A percentile compares a stretch with the other conserved stretches of the same genome.
Conservation (phyloP, 805 yeast genomes). For the Saccharomycopsis synnaedendra region DNA sequence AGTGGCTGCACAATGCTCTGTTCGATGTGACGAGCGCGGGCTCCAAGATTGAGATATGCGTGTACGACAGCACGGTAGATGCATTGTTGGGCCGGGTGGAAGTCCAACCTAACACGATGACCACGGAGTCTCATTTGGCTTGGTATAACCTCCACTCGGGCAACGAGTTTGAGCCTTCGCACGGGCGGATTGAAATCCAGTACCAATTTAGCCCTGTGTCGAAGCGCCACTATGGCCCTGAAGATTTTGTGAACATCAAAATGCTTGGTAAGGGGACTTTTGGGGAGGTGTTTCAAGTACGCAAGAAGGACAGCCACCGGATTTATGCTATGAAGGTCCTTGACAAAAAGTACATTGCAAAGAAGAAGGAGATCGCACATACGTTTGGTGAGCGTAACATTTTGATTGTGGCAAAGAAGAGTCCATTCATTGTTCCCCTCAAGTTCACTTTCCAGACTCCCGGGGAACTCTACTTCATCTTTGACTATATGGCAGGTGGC, state of each 20-base stretch:
- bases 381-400: conserved; percentile 96
- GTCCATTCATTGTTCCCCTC: conserved; percentile 91
- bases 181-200: conserved; percentile 68
- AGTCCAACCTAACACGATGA: conserved; percentile 45
- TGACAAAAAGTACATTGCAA: conserved; percentile 88
- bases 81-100: conserved; percentile 78
- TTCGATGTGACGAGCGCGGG: conserved; percentile 84
- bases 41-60: conserved; percentile 80
- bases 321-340: conserved; percentile 97
- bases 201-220: conserved; percentile 55
- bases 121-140: conserved; percentile 25
- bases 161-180: conserved; percentile 64
- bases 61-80: conserved; percentile 83
- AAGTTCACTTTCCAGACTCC: conserved; percentile 96
- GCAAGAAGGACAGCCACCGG: conserved; percentile 78
- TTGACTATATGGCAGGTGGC: conserved; percentile 98
- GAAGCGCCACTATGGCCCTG: conserved; percentile 80
- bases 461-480: conserved; percentile 80
- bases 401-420: conserved; percentile 71
- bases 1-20: conserved; percentile 86
- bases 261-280: conserved; percentile 93
- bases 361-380: conserved; percentile 95
- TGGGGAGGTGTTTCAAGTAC: conserved; percentile 95
- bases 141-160: conserved; percentile 69
- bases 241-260: conserved; percentile 86